phyloP scores from a whole-genome alignment of 2,329 filamentous ascomycete species.

The Trichoderma harzianum region DNA sequence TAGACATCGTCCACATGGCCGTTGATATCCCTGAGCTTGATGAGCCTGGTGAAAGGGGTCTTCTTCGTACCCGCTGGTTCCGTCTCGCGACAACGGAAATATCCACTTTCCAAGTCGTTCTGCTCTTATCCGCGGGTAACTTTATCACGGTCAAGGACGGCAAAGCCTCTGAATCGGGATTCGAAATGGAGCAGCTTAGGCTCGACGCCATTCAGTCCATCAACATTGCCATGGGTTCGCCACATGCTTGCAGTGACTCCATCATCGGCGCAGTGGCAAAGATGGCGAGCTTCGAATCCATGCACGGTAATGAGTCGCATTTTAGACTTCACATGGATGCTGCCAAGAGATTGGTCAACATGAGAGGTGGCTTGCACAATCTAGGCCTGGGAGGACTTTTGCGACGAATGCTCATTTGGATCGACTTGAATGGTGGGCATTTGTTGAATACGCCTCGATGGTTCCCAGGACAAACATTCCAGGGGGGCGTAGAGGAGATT shows the following conservation, averaged over 20 bases:
- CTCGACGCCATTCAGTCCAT: constrained; percentile 43
- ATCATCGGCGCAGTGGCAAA: constrained; percentile 47
- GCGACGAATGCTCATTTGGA: constrained; percentile 46
- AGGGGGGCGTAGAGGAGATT: constrained; percentile 19
- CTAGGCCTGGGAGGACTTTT: constrained; percentile 46
- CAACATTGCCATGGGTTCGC: constrained; percentile 36
- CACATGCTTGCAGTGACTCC: constrained; percentile 35
- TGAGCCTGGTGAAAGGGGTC: constrained; percentile 24
- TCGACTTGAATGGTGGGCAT: constrained; percentile 42
- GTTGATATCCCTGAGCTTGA: constrained; percentile 31
- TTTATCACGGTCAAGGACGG: constrained; percentile 21
- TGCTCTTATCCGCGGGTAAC: constrained; percentile 31
- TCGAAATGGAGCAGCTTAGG: constrained; percentile 40
- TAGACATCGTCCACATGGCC: constrained; percentile 30
- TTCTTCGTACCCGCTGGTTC: constrained; percentile 29
- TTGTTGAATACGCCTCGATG: constrained; percentile 32
- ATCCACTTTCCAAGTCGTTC: constrained; percentile 27
- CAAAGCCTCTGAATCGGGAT: constrained; percentile 14
- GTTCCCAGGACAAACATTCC: constrained; percentile 32
- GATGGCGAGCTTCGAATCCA: constrained; percentile 52
- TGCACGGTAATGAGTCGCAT: constrained; percentile 41
- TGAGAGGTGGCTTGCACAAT: constrained; percentile 42
- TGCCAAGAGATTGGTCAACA: constrained; percentile 39
- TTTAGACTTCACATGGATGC: constrained; percentile 48
- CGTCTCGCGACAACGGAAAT: constrained; percentile 26